Conservation (phyloP, 179 eudicot genomes). For the Carnegiea gigantea region DNA sequence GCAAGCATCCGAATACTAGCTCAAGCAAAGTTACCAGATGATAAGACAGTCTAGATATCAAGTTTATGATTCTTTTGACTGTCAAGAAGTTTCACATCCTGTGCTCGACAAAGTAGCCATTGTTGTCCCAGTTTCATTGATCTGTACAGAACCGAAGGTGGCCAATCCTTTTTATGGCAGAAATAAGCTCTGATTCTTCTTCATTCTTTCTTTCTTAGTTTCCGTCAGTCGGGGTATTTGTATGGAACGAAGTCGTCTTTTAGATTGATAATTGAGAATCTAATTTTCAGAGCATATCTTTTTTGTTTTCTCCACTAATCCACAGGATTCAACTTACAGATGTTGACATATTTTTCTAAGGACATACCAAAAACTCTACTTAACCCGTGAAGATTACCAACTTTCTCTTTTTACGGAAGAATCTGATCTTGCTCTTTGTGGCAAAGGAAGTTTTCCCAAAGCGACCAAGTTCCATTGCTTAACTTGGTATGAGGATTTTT, state of each 20-base stretch:
- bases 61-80: conserved; percentile 9
- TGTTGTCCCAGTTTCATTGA: conserved; percentile 14
- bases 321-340: conserved; percentile 1
- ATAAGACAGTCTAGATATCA: conserved; percentile 21
- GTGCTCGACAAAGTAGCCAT: conserved; percentile 13
- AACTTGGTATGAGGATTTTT: not conserved
- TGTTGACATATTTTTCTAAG: not conserved
- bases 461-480: not conserved
- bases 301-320: not conserved
- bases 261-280: conserved; percentile 12
- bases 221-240: not conserved
- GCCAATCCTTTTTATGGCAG: not conserved
- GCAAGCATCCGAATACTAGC: conserved; percentile 29
- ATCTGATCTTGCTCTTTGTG: not conserved
- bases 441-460: not conserved
- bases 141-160: conserved; percentile 35
- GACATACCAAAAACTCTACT: not conserved
- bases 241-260: not conserved
- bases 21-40: conserved; percentile 53
- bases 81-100: not conserved
- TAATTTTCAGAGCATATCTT: not conserved
- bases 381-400: not conserved
- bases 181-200: not conserved
- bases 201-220: not conserved
- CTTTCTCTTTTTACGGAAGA: not conserved